Conservation (phyloP, 78 protist genomes). For the Dictyostelium purpureum region DNA sequence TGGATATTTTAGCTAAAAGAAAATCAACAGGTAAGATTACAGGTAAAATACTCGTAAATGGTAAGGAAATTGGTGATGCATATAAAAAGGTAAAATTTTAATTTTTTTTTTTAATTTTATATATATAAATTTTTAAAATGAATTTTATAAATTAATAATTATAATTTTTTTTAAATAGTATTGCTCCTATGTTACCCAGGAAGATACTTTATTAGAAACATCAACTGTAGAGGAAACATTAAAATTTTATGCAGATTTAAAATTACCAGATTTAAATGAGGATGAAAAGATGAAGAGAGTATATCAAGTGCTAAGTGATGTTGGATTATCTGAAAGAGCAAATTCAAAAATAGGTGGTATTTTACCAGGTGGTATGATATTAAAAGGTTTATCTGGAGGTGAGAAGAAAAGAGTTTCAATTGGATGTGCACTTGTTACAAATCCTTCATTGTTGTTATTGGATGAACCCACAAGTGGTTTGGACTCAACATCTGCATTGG, state of each 20-base stretch:
- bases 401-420: constrained; percentile 82
- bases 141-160: neutral
- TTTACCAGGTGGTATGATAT: constrained; percentile 41
- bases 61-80: constrained; percentile 47
- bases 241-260: constrained; percentile 60
- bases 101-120: neutral
- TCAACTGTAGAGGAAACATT: constrained; percentile 56
- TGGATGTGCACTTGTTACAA: constrained; percentile 81
- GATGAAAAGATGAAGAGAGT: constrained; percentile 25
- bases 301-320: constrained; percentile 14
- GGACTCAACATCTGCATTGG: constrained; percentile 16
- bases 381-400: constrained; percentile 81
- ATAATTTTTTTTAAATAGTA: neutral
- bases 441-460: constrained; percentile 70
- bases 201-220: constrained; percentile 48
- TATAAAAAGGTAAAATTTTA: constrained; percentile 59
- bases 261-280: neutral
- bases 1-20: constrained; percentile 25
- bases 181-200: constrained; percentile 48
- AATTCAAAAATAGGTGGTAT: constrained; percentile 70
- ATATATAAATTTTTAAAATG: neutral
- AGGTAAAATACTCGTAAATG: constrained; percentile 71
- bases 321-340: constrained; percentile 39
- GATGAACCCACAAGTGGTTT: constrained; percentile 80
- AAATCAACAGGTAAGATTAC: constrained; percentile 31